Evolutionary conservation across 2,329 filamentous ascomycete species (phyloP).

Genomic region (Graphilbum sp.): DNA sequence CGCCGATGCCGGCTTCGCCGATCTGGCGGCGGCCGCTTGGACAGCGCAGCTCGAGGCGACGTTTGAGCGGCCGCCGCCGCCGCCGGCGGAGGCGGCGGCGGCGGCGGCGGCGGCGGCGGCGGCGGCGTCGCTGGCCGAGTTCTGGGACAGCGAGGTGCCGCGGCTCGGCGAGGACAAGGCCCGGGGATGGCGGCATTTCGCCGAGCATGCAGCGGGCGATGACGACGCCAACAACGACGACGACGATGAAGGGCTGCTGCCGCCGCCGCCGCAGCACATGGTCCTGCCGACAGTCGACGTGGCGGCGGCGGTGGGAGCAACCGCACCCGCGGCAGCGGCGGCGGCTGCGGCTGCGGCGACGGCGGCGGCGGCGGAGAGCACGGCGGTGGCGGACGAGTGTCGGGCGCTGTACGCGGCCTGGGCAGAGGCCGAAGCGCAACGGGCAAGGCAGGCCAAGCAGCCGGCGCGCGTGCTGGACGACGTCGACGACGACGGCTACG

Average conservation of each 20-base stretch:
- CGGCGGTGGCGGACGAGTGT: conserved; percentile 5
- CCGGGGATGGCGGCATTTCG: conserved; percentile 50
- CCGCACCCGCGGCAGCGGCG: neutral
- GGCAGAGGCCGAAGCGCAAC: conserved; percentile 36
- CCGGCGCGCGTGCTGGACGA: conserved; percentile 66
- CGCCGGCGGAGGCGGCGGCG: conserved; percentile 13
- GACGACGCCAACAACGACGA: conserved; percentile 15
- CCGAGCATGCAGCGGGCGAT: conserved; percentile 7
- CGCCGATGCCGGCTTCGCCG: conserved; percentile 60
- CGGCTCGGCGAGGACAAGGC: conserved; percentile 61
- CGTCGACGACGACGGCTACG: conserved; percentile 53
- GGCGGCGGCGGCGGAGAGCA: neutral
- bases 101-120: conserved; percentile 13
- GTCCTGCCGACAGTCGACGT: conserved; percentile 4
- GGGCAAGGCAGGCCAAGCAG: conserved; percentile 29
- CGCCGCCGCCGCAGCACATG: neutral
- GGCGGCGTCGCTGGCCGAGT: conserved; percentile 28
- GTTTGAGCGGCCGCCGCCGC: conserved; percentile 35
- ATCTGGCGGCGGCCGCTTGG: conserved; percentile 66
- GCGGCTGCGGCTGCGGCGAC: conserved; percentile 7
- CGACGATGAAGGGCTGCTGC: conserved; percentile 7
- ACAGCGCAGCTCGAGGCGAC: conserved; percentile 64
- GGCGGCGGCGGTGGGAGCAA: neutral
- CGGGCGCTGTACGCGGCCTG: conserved; percentile 27
- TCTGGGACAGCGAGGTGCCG: conserved; percentile 75